phyloP scores from a whole-genome alignment of 2,329 filamentous ascomycete genomes.

The Beauveria pseudobassiana region DNA sequence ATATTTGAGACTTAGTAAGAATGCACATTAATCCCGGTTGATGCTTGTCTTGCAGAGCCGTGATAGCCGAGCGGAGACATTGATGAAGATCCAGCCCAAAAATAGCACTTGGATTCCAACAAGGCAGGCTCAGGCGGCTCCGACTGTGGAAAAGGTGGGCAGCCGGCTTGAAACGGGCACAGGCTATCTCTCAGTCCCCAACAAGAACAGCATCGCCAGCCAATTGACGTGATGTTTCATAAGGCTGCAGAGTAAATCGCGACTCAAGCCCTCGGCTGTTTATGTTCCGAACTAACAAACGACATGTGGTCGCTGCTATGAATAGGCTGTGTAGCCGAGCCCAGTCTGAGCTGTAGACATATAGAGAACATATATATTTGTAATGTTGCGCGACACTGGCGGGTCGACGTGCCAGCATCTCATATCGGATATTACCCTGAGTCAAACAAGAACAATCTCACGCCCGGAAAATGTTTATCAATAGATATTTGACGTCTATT shows the following conservation, averaged over 20 bases:
- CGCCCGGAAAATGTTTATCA: background rate
- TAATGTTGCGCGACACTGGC: background rate
- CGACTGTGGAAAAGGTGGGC: background rate
- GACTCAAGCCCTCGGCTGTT: background rate
- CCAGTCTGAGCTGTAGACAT: background rate
- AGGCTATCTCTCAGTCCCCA: background rate
- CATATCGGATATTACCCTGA: too few relatives aligned
- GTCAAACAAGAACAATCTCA: background rate
- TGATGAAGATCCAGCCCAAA: background rate
- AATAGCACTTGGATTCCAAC: background rate
- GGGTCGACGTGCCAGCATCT: background rate
- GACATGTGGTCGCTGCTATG: background rate
- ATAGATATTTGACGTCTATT: background rate
- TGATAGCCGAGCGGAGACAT: background rate
- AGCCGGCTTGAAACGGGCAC: background rate
- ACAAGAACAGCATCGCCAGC: background rate
- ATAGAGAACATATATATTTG: background rate
- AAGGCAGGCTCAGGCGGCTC: background rate
- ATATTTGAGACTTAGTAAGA: background rate
- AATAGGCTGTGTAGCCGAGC: background rate
- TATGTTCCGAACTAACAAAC: background rate
- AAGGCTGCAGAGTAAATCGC: background rate
- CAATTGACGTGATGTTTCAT: background rate
- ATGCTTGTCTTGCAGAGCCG: background rate
- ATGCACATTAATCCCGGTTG: background rate